Evolutionary conservation across 352 stramenopile genomes (phyloP).

Genomic region (Peronospora farinosa): DNA sequence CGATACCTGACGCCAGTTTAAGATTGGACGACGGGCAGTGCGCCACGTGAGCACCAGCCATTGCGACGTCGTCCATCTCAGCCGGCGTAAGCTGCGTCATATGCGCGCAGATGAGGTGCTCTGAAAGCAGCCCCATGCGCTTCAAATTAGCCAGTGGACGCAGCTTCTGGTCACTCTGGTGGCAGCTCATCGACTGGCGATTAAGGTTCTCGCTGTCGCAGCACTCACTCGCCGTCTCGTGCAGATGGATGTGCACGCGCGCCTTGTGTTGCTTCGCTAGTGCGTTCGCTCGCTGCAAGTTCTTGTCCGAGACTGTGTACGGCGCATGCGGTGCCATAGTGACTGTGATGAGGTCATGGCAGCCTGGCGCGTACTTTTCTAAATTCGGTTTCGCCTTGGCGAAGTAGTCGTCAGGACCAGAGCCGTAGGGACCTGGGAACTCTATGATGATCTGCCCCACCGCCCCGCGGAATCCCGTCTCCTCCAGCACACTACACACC

Average conservation of each 20-base stretch:
- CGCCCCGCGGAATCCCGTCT: conserved; percentile 60
- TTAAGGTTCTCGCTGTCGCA: conserved; percentile 63
- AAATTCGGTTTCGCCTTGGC: conserved; percentile 61
- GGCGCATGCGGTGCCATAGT: conserved; percentile 78
- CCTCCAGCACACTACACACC: conserved; percentile 46
- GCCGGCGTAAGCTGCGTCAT: conserved; percentile 82
- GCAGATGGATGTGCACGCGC: conserved; percentile 80
- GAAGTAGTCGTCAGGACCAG: conserved; percentile 61
- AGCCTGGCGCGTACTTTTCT: conserved; percentile 45
- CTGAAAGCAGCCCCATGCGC: conserved; percentile 64
- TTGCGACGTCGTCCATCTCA: conserved; percentile 67
- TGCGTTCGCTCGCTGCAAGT: conserved; percentile 34
- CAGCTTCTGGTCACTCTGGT: conserved; percentile 69
- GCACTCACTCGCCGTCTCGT: conserved; percentile 81
- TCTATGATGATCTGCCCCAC: conserved; percentile 69
- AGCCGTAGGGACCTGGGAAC: conserved; percentile 64
- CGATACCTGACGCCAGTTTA: conserved; percentile 85
- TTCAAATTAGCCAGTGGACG: conserved; percentile 79
- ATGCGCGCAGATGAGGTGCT: conserved; percentile 69
- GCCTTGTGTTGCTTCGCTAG: conserved; percentile 49
- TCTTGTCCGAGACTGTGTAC: conserved; percentile 78
- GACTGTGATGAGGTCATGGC: conserved; percentile 55
- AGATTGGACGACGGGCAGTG: conserved; percentile 89
- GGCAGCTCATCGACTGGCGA: conserved; percentile 68
- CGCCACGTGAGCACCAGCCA: conserved; percentile 53